These are phyloP conservation scores for Malbranchea cinnamomea DNA, from an alignment of 2,329 filamentous ascomycete genomes.

Conservation along the genomic window DNA sequence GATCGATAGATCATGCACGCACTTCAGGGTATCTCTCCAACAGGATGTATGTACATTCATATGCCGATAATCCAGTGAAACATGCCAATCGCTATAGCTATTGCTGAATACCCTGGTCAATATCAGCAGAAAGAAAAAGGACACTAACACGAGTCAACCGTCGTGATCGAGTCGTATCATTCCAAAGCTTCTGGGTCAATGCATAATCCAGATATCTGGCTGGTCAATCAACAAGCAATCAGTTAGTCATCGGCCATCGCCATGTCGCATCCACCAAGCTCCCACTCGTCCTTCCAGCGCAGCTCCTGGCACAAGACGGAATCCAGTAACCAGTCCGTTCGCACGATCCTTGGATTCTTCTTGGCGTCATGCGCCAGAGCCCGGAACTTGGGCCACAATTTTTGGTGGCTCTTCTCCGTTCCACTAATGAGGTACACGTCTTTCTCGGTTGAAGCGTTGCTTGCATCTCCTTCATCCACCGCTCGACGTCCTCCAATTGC, in stretches of 20 bases:
- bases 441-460: conserved; percentile 46
- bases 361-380: conserved; percentile 64
- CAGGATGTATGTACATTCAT: too few relatives aligned
- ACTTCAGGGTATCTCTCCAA: too few relatives aligned
- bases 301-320: conserved; percentile 79
- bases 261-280: conserved; percentile 21
- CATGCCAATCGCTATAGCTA: too few relatives aligned
- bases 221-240: too few relatives aligned
- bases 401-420: conserved; percentile 48
- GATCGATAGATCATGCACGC: too few relatives aligned
- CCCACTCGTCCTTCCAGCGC: conserved; percentile 49
- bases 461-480: conserved; percentile 18
- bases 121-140: too few relatives aligned
- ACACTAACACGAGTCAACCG: too few relatives aligned
- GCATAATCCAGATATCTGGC: too few relatives aligned
- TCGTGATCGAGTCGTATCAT: too few relatives aligned
- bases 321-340: conserved; percentile 77
- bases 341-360: conserved; percentile 68
- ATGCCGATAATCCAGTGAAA: too few relatives aligned
- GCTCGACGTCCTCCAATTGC: conserved; percentile 45
- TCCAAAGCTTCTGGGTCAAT: too few relatives aligned
- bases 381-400: conserved; percentile 65
- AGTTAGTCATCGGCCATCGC: conserved; percentile 12
- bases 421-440: conserved; percentile 76
- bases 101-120: too few relatives aligned